A percentile compares a stretch with the other conserved stretches of the same genome.
Conservation (phyloP, 192 early-diverging fungal species). For the Phlyctochytrium planicorne region DNA sequence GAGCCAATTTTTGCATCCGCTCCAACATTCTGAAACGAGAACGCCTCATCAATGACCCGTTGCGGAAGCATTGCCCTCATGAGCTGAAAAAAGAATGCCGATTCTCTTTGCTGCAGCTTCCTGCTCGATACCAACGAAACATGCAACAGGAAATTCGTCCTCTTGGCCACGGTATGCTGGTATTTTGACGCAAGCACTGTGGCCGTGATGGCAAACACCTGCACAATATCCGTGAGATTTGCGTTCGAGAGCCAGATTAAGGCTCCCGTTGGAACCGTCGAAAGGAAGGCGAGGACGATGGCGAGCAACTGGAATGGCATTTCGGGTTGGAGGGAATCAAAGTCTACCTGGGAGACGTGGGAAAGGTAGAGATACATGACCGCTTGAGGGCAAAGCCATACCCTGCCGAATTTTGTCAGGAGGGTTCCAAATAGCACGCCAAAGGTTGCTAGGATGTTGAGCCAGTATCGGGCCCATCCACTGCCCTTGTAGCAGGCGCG, state of each 20-base stretch:
- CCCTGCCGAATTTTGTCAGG: neutral
- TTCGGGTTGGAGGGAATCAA: neutral
- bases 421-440: neutral
- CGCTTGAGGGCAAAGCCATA: no score
- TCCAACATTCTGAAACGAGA: no score
- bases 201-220: neutral
- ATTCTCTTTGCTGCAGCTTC: neutral
- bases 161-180: neutral
- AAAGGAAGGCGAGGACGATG: no score
- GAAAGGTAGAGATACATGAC: no score
- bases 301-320: neutral
- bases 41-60: no score
- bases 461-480: neutral
- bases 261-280: no score
- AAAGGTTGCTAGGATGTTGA: neutral
- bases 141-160: neutral
- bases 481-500: no score
- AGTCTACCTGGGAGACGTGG: no score
- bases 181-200: neutral
- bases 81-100: neutral
- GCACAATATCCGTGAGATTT: no score
- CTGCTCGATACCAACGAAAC: neutral
- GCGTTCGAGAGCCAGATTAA: no score
- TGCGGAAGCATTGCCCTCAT: neutral
- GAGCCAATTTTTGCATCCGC: no score